A percentile compares a stretch with the other conserved stretches of the same genome.
Conservation (phyloP, 768 basidiomycete species). For the Mycena rosella region DNA sequence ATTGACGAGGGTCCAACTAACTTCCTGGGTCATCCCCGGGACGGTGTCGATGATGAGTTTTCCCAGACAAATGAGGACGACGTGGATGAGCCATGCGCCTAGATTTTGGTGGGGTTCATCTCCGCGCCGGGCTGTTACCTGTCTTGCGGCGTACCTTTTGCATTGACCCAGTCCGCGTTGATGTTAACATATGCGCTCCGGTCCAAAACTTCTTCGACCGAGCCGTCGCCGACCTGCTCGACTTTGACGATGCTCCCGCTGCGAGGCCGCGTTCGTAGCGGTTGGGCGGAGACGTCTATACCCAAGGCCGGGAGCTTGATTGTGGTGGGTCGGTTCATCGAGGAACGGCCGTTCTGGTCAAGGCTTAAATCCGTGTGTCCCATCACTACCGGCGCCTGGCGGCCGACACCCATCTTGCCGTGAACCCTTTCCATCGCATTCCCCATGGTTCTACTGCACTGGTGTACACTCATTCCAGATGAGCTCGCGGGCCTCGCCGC, state of each 20-base stretch:
- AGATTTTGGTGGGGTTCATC: slow-evolving; percentile 8
- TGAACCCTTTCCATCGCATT: too few relatives aligned
- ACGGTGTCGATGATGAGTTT: slow-evolving; percentile 95
- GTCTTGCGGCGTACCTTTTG: slow-evolving; percentile 76
- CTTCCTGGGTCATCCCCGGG: slow-evolving; percentile 93
- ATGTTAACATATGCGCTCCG: slow-evolving; percentile 85
- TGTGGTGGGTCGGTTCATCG: slow-evolving; percentile 66
- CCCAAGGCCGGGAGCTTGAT: slow-evolving; percentile 68
- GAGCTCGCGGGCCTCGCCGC: slow-evolving; percentile 70
- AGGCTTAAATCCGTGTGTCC: neutral
- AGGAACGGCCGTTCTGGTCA: neutral
- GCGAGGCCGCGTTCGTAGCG: slow-evolving; percentile 49
- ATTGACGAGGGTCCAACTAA: slow-evolving; percentile 96
- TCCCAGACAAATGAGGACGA: slow-evolving; percentile 89
- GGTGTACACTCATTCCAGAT: slow-evolving; percentile 73
- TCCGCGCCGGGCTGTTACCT: slow-evolving; percentile 6
- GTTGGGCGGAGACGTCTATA: slow-evolving; percentile 48
- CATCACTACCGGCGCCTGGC: too few relatives aligned
- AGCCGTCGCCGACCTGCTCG: slow-evolving; percentile 81
- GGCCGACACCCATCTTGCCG: too few relatives aligned
- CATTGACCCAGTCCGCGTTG: slow-evolving; percentile 95
- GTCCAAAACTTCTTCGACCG: slow-evolving; percentile 82
- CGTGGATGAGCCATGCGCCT: slow-evolving; percentile 99
- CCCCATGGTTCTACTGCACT: slow-evolving; percentile 70
- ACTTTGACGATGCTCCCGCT: slow-evolving; percentile 87